Evolutionary conservation across 2,329 filamentous ascomycete species (phyloP).

Genomic region (Fusarium pseudograminearum): DNA sequence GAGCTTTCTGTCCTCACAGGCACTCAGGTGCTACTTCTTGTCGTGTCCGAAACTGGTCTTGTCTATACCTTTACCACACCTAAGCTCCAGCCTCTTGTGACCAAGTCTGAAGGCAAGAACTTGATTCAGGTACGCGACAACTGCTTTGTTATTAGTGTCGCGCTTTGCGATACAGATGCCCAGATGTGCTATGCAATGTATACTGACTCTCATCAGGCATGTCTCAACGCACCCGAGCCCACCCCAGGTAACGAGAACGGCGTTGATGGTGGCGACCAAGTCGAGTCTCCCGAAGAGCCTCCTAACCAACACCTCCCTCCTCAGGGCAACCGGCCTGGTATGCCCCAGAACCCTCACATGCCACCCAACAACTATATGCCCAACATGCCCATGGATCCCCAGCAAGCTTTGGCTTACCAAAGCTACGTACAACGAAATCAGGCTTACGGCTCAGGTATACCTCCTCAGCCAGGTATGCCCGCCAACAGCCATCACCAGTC

Average conservation of each 20-base stretch:
- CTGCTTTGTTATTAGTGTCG: neutral
- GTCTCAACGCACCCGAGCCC: conserved; percentile 95
- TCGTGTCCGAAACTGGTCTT: conserved; percentile 96
- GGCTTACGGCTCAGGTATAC: conserved; percentile 81
- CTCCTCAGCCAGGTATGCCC: conserved; percentile 80
- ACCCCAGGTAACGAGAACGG: conserved; percentile 83
- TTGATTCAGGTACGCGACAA: conserved; percentile 85
- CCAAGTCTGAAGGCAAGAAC: conserved; percentile 99
- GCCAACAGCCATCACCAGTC: conserved; percentile 86
- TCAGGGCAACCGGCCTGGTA: conserved; percentile 68
- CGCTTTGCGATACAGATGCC: neutral
- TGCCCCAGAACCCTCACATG: conserved; percentile 74
- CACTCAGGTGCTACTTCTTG: conserved; percentile 94
- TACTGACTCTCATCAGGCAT: conserved; percentile 72
- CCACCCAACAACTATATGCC: conserved; percentile 69
- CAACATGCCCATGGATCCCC: conserved; percentile 76
- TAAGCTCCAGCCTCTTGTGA: conserved; percentile 97
- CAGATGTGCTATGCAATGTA: neutral
- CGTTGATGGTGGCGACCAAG: conserved; percentile 79
- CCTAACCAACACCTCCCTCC: conserved; percentile 80
- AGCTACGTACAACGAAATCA: conserved; percentile 81
- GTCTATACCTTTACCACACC: conserved; percentile 99
- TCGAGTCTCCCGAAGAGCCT: conserved; percentile 93
- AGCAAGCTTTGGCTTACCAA: conserved; percentile 85
- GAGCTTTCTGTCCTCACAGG: conserved; percentile 97